Evolutionary conservation across 2,329 filamentous ascomycete genomes (phyloP).

Genomic region (Fusarium sp.): DNA sequence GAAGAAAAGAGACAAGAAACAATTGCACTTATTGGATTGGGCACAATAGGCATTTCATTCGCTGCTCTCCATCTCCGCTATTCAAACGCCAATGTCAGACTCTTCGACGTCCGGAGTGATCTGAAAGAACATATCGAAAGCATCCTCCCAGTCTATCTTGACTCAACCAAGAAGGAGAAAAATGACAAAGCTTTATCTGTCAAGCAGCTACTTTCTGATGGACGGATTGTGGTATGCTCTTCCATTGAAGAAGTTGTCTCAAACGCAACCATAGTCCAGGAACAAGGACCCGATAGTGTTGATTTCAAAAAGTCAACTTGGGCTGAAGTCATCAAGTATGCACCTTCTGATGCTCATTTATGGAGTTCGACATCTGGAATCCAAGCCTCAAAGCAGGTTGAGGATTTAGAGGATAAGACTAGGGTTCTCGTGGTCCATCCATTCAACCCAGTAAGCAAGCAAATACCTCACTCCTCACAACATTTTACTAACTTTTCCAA

Average conservation of each 20-base stretch:
- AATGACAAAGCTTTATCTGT: background rate
- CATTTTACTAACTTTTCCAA: background rate
- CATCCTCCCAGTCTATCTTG: constrained; percentile 20
- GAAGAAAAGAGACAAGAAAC: constrained; percentile 9
- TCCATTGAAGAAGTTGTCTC: constrained; percentile 27
- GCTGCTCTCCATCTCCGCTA: constrained; percentile 29
- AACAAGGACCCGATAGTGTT: constrained; percentile 36
- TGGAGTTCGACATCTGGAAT: constrained; percentile 39
- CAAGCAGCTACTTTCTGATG: background rate
- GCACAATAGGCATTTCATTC: constrained; percentile 36
- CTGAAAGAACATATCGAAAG: constrained; percentile 26
- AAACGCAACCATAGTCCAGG: constrained; percentile 23
- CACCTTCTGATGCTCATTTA: background rate
- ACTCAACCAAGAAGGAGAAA: constrained; percentile 9
- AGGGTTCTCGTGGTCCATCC: constrained; percentile 35
- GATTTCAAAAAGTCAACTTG: constrained; percentile 37
- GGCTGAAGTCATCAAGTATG: constrained; percentile 10
- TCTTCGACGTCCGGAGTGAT: constrained; percentile 32
- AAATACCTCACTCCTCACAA: fast-evolving
- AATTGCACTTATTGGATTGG: constrained; percentile 25
- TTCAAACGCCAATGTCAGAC: constrained; percentile 15
- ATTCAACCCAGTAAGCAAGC: constrained; percentile 24
- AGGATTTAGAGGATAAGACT: constrained; percentile 19
- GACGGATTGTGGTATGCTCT: constrained; percentile 18
- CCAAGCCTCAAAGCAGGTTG: constrained; percentile 25